Evolutionary conservation across 306 rosid species (phyloP), one percentile per base, ranked within the genome.

Genomic region (Casuarina cunninghamiana): DNA sequence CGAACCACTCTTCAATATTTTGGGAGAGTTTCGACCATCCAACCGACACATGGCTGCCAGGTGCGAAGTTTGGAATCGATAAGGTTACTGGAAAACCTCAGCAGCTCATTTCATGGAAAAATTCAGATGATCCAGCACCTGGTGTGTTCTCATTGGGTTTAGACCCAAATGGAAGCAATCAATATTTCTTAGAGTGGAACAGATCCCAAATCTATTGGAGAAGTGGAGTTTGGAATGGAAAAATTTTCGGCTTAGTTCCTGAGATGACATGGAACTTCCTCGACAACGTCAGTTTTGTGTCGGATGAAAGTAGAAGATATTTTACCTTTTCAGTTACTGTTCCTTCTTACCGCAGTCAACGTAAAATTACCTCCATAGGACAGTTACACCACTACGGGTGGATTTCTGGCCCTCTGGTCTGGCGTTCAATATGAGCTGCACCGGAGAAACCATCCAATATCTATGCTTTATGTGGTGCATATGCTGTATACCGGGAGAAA

Each of bases 121-220:
- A 46, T 46, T 9, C 13, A 0, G 76, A 84, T 2, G 78, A 87
- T 80, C 87, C 90, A 2, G 78, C 85, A 15, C 6, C 75, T 10
- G 90, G 88, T n/a, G 44, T 82, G 5, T 87, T 82, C 81, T 84
- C 88, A 10, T 44, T 82, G 10, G 88, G 84, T 58, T 51, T 82
- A 32, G 88, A 84, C 75, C 90, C 88, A 1, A 62, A 69, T 0
- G 88, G 75, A 60, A 80, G 75, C 45, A 11, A 3, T 19, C 62
- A 55, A 19, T 7, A 4, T 55, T 2, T 19, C 37, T 55, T 55
- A 0, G 62, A 55, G 35, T 55, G 62, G 62, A 55, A 55, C 32
- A 55, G 37, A 55, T 55, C 37, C 62, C 62, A 8, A 19, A 55
- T 21, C 3, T 55, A 55, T 19, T 55, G 62, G 62, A 19, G 62